These are phyloP conservation scores for Huntiella omanensis DNA, from an alignment of 2,329 filamentous ascomycete species.

Conservation along the genomic window DNA sequence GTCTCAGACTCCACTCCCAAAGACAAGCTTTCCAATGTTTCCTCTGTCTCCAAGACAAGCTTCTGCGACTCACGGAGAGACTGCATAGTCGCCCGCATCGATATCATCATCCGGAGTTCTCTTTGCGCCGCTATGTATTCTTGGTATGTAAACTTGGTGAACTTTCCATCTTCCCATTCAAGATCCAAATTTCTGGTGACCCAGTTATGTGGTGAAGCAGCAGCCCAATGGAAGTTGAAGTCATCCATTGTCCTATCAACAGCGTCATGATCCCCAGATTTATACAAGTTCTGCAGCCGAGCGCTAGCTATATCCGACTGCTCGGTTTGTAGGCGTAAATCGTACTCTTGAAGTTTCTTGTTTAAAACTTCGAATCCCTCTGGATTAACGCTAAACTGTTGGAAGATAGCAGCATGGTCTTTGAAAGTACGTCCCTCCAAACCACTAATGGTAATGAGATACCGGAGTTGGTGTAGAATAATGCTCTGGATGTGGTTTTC, in stretches of 20 bases:
- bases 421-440: slow-evolving; percentile 1
- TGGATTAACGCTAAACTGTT: background rate
- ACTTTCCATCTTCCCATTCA: background rate
- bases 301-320: background rate
- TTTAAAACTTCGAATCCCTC: slow-evolving; percentile 5
- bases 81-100: background rate
- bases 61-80: slow-evolving; percentile 3
- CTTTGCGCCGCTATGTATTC: slow-evolving; percentile 7
- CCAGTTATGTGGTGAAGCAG: slow-evolving; percentile 11
- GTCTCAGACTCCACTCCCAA: too few species aligned
- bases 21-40: background rate
- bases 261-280: background rate
- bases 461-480: slow-evolving; percentile 11
- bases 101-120: background rate
- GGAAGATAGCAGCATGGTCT: background rate
- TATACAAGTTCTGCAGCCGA: background rate
- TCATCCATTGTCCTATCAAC: slow-evolving; percentile 3
- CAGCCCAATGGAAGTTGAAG: slow-evolving; percentile 10
- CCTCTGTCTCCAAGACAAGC: background rate
- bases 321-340: slow-evolving; percentile 6
- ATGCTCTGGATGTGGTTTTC: slow-evolving; percentile 7
- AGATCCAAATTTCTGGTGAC: slow-evolving; percentile 2
- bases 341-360: background rate
- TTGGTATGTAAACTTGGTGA: slow-evolving; percentile 4
- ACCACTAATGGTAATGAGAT: slow-evolving; percentile 10